phyloP scores from a whole-genome alignment of 2,329 filamentous ascomycete genomes.

The Beauveria varroae region DNA sequence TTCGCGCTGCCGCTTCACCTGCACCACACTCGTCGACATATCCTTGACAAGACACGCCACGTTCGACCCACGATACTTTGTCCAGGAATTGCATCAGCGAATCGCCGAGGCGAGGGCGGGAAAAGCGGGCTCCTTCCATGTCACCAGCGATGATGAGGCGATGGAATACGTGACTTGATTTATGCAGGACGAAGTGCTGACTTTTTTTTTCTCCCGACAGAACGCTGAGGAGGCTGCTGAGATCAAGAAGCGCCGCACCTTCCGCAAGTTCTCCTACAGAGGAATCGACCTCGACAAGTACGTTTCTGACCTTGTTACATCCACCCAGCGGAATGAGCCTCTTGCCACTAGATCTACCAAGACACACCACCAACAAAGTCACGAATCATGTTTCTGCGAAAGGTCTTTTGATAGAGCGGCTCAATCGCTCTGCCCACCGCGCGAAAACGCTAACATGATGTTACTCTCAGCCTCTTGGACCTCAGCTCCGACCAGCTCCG shows the following conservation, averaged over 20 bases:
- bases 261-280: conserved; percentile 99
- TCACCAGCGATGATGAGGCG: background rate
- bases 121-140: background rate
- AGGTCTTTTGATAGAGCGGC: background rate
- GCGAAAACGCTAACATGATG: conserved; percentile 11
- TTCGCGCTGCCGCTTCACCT: background rate
- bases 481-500: conserved; percentile 97
- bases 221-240: conserved; percentile 97
- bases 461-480: conserved; percentile 75
- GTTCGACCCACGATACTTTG: background rate
- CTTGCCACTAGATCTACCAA: background rate
- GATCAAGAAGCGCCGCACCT: conserved; percentile 99
- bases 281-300: conserved; percentile 99
- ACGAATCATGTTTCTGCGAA: background rate
- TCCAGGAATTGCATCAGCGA: background rate
- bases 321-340: background rate
- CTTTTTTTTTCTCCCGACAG: conserved; percentile 37
- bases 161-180: background rate
- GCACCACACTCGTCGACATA: background rate
- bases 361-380: background rate
- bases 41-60: background rate
- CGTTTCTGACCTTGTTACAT: conserved; percentile 30
- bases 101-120: background rate
- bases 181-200: conserved; percentile 21
- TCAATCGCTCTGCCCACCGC: background rate